Evolutionary conservation across 73 alveolate genomes (phyloP).

Genomic region (Paramecium octaurelia): DNA sequence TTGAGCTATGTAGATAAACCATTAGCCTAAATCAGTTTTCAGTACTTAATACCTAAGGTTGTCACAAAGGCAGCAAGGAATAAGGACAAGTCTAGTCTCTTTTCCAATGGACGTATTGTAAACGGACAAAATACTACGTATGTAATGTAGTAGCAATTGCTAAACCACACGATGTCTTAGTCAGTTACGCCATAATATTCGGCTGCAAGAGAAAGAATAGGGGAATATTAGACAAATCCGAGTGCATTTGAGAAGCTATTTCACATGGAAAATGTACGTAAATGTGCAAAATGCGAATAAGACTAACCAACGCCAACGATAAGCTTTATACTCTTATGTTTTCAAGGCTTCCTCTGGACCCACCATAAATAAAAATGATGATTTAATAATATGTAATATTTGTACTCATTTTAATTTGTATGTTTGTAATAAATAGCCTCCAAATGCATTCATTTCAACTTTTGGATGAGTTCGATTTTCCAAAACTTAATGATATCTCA

Average conservation of each 20-base stretch:
- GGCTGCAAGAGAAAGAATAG: neutral
- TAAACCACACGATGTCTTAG: neutral
- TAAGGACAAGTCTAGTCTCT: neutral
- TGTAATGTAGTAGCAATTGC: neutral
- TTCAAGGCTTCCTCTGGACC: neutral
- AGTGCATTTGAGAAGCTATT: neutral
- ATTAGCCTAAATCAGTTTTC: neutral
- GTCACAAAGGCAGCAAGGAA: neutral
- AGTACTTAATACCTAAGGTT: neutral
- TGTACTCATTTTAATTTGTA: conserved; percentile 16
- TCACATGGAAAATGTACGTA: neutral
- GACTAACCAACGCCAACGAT: conserved; percentile 32
- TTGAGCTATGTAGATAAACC: conserved; percentile 9
- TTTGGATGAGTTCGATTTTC: conserved; percentile 48
- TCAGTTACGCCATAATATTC: neutral
- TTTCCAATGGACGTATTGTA: conserved; percentile 4
- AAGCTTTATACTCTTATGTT: conserved; percentile 1
- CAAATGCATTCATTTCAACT: conserved; percentile 42
- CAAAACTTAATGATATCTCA: neutral
- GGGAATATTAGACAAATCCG: conserved; percentile 12
- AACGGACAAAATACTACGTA: neutral
- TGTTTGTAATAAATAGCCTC: conserved; percentile 26
- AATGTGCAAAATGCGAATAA: conserved; percentile 31
- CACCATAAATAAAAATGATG: conserved; percentile 24
- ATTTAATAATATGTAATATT: conserved; percentile 14